Base-by-base conservation (phyloP, 768 basidiomycete species). In the Tylopilus sp. region DNA sequence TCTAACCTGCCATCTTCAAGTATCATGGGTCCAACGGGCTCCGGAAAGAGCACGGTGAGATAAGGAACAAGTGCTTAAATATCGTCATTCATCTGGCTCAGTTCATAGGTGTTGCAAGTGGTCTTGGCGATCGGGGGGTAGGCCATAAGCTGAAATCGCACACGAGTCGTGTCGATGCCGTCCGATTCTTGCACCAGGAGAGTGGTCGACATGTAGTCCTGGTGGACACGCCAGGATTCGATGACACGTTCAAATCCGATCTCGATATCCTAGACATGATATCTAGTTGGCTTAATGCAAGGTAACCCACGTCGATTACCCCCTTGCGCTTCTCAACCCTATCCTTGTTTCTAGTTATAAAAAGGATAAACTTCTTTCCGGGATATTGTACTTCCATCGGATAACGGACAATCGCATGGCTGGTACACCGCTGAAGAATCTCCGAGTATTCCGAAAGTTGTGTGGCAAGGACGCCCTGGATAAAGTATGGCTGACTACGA, bases 321-420 rank as follows among this genome's bases (percentile, higher is more conserved):
- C 10, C 16, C 3, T 21, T 22, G 9, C 8, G 5, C 17, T 0
- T 22, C 16, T 45, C 31, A 62, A 19, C 25, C 22, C n/a, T 17
- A n/a, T n/a, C n/a, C n/a, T n/a, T 16, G n/a, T 25, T 28, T 13
- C 10, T 19, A 64, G 60, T 19, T 56, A 59, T 22, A 38, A 33
- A 9, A 40, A 41, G 11, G 4, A 45, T 3, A 59, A 54, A 10
- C 40, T 53, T n/a, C 63, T 76, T 1, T 57, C 68, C 10, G 73
- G 68, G 3, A 65, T 76, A 25, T n/a, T 76, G 19, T 76, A 75
- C 50, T 51, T 76, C 14, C 75, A 76, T 52, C 66, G 71, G 16
- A 76, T 76, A 34, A 63, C 72, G 9, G 73, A 75, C 38, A 69
- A 70, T 45, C 66, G 73, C 1, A 68, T 76, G 66, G 63, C 62